Base-by-base conservation (phyloP, 2,329 filamentous ascomycete species). In the Botrytis galanthina region DNA sequence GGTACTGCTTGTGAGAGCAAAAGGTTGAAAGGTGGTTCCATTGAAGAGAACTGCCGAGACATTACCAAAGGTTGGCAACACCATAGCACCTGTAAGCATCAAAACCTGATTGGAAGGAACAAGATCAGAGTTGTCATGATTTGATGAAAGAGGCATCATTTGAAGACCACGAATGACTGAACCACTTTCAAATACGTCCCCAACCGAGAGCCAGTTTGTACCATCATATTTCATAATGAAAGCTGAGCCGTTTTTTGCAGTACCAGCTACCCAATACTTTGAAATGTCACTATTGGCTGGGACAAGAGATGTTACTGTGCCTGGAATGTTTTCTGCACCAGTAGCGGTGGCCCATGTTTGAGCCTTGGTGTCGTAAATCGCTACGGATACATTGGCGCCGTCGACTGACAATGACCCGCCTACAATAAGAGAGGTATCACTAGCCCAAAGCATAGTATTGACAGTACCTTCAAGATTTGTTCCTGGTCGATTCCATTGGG, bases 31-130 rank as follows among this genome's bases (percentile, higher is more conserved):
- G 4, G 85, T 84, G 18, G 90, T 93, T 78, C 96, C 96, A 80
- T 98, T 93, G 84, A 93, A 99, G 42, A 98, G 85, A 12, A 91
- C 95, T 14, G 93, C 94, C 22, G 95, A 97, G 9, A 92, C 93
- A 73, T 90, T 91, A 74, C 95, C 95, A 80, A 94, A 94, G 67
- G 85, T 84, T 0, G 92, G 89, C 29, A 98, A 86, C 76, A 90
- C 87, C 77, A 99, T 89, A 71, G 92, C 89, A 57, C 96, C 96
- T n/a, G 93, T 93, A 68, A 98, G 85, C 83, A 99, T 87, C 51
- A 99, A 88, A 6, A 90, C 87, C 81, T 96, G 90, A 75, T 90
- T 86, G 29, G 87, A 83, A 70, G 90, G 86, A 26, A 99, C 83
- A 10, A 94, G 84, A 54, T 88, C 83, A 3, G 88, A 90, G 22